These are phyloP conservation scores for Verticillium longisporum DNA, from an alignment of 2,329 filamentous ascomycete genomes.

Conservation along the genomic window DNA sequence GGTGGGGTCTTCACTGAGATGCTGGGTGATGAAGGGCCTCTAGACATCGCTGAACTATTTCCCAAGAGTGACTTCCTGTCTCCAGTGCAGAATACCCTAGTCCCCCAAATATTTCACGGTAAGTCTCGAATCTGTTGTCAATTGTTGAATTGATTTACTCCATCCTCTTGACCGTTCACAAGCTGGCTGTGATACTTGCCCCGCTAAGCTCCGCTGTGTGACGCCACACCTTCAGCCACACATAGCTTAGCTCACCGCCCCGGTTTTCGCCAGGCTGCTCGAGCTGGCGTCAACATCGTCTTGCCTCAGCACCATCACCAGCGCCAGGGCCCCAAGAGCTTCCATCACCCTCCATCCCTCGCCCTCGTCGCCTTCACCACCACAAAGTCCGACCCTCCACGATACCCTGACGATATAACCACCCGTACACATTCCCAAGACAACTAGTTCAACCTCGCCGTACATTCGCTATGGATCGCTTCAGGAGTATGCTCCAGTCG, in stretches of 20 bases:
- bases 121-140: no score
- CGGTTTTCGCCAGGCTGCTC: conserved; percentile 21
- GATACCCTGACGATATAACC: not conserved
- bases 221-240: not conserved
- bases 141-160: no score
- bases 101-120: no score
- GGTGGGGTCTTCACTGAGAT: no score
- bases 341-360: conserved; percentile 8
- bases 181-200: no score
- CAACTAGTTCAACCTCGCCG: not conserved
- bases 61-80: no score
- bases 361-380: conserved; percentile 6
- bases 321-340: conserved; percentile 8
- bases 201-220: not conserved
- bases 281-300: conserved; percentile 21
- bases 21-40: no score
- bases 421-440: not conserved
- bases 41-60: no score
- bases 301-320: not conserved
- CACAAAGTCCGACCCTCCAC: not conserved
- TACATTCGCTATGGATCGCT: conserved; percentile 67
- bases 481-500: conserved; percentile 81
- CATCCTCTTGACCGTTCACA: no score
- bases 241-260: conserved; percentile 2
- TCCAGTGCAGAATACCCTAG: no score